phyloP scores from a whole-genome alignment of 2,329 filamentous ascomycete species.

The Verticillium tricorpus region DNA sequence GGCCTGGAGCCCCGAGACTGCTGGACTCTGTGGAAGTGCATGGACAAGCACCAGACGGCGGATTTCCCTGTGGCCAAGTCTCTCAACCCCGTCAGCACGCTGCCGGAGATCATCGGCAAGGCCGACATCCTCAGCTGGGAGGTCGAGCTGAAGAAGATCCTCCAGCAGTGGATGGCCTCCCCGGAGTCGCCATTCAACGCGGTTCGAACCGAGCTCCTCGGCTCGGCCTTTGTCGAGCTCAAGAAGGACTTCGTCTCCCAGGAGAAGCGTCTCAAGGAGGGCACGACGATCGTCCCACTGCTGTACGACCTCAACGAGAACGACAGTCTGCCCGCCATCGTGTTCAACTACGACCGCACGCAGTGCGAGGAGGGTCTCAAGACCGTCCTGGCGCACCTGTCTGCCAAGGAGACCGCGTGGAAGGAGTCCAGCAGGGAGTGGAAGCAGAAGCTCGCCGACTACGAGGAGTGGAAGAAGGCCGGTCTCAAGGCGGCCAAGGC shows the following conservation, averaged over 20 bases:
- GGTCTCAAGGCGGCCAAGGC: constrained; percentile 30
- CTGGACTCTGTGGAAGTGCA: constrained; percentile 57
- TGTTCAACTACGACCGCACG: constrained; percentile 72
- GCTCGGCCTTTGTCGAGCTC: not conserved
- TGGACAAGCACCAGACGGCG: constrained; percentile 52
- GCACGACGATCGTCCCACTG: constrained; percentile 39
- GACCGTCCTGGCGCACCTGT: constrained; percentile 46
- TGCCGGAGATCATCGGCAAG: constrained; percentile 56
- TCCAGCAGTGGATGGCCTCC: constrained; percentile 58
- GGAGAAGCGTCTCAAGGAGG: constrained; percentile 7
- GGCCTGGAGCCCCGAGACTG: constrained; percentile 69
- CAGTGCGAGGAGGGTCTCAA: constrained; percentile 57
- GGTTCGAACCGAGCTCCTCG: constrained; percentile 40
- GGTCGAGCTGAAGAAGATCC: constrained; percentile 18
- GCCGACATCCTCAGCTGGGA: constrained; percentile 65
- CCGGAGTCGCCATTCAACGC: constrained; percentile 33
- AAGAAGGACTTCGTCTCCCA: not conserved
- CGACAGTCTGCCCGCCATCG: constrained; percentile 64
- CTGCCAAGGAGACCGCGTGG: constrained; percentile 41
- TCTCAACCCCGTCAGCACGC: constrained; percentile 43
- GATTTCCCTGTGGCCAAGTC: constrained; percentile 40
- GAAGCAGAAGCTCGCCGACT: constrained; percentile 55
- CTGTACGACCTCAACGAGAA: constrained; percentile 56
- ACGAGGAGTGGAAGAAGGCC: constrained; percentile 50
- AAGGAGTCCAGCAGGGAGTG: constrained; percentile 47